Evolutionary conservation across 2,329 filamentous ascomycete genomes (phyloP).

Genomic region (Coniella vitis): DNA sequence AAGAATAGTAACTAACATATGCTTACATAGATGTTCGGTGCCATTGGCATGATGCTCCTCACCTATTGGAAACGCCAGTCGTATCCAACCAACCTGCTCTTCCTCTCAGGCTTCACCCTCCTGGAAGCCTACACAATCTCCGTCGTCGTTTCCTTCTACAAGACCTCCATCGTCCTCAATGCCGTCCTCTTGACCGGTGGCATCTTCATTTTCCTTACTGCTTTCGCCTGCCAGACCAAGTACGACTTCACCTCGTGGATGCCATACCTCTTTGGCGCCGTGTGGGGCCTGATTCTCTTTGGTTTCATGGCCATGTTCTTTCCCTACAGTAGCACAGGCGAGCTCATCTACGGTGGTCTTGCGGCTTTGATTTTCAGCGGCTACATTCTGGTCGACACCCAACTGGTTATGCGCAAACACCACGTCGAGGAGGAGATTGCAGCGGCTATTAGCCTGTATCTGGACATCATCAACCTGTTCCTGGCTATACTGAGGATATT

Average conservation of each 20-base stretch:
- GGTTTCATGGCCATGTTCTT: conserved; percentile 91
- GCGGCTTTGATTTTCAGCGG: conserved; percentile 84
- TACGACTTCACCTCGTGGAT: conserved; percentile 98
- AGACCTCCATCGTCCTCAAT: conserved; percentile 76
- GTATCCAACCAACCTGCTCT: conserved; percentile 89
- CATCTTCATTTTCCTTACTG: conserved; percentile 70
- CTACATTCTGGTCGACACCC: conserved; percentile 94
- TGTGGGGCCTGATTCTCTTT: conserved; percentile 89
- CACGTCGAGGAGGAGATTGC: conserved; percentile 98
- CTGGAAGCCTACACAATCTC: conserved; percentile 91
- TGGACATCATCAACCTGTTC: conserved; percentile 97
- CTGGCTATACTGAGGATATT: conserved; percentile 90
- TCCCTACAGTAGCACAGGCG: conserved; percentile 70
- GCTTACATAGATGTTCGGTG: conserved; percentile 57
- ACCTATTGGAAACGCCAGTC: conserved; percentile 96
- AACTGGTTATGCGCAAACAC: conserved; percentile 90
- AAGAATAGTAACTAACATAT: conserved; percentile 5
- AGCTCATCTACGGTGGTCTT: conserved; percentile 78
- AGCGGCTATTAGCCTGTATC: conserved; percentile 86
- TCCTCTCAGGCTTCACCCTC: conserved; percentile 83
- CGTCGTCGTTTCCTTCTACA: conserved; percentile 87
- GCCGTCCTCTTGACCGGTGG: conserved; percentile 82
- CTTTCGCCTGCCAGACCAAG: conserved; percentile 94
- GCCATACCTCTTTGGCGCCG: conserved; percentile 83
- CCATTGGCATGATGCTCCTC: conserved; percentile 76